Base-by-base conservation (phyloP, 2,329 filamentous ascomycete genomes). In the Fusarium sp. region DNA sequence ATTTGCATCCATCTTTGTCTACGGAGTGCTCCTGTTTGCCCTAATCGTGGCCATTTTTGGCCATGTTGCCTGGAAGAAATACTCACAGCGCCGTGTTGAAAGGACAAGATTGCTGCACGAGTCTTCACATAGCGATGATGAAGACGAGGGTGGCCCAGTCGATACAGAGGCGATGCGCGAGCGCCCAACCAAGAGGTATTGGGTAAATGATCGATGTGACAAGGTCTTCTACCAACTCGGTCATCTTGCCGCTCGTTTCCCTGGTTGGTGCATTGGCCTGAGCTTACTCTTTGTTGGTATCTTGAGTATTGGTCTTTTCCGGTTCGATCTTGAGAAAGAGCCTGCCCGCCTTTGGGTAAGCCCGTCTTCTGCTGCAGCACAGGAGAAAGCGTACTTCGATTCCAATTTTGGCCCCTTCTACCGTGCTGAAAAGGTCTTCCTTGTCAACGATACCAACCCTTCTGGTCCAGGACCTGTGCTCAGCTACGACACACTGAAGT, bases 311-410 rank as follows among this genome's bases (percentile, higher is more conserved):
- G 96, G 96, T 2, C 97, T 94, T 93, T 82, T 96, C 61, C 88
- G 89, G 44, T 99, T 99, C 75, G 87, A 92, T n/a, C 86, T 99
- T 36, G 96, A 98, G 79, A 92, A 86, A 22, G 92, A 98, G 66
- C 96, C 96, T 7, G 96, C 97, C 13, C 90, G 92, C 48, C 84
- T 99, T 10, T 99, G 96, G 96, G 96, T 99, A n/a, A 95, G 95
- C 74, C 96, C 96, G 9, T 92, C 92, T 10, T 98, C 96, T 6
- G 88, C 90, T 49, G 95, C 97, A 20, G 96, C 96, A 0, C 88
- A 94, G 77, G 95, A 99, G 78, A 99, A 99, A 82, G 87, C 87
- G 2, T 99, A 97, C 77, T 99, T 98, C 70, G 97, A 99, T 77
- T 79, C 88, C 36, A 94, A 94, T 73, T 99, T 99, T 77, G 97